phyloP scores from a whole-genome alignment of 495 filamentous ascomycete genomes.

The Jackrogersella multiformis region DNA sequence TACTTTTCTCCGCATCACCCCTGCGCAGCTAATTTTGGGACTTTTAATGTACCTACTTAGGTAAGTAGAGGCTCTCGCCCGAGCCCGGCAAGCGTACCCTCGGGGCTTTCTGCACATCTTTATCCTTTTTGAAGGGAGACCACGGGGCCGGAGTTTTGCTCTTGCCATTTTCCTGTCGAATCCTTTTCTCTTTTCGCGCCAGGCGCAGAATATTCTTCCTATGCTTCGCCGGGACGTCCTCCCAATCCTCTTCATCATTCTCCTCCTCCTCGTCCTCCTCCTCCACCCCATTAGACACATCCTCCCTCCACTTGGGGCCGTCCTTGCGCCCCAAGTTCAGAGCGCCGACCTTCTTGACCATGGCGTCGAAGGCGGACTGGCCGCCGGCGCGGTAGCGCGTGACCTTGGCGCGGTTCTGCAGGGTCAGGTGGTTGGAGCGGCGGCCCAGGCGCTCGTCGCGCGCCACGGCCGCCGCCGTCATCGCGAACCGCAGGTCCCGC shows the following conservation, averaged over 20 bases:
- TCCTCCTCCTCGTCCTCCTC: constrained; percentile 27
- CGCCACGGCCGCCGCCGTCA: constrained; percentile 84
- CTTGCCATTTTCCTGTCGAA: too few species aligned
- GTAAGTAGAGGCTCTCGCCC: too few species aligned
- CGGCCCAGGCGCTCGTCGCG: constrained; percentile 63
- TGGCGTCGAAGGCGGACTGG: constrained; percentile 69
- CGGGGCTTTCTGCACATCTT: too few species aligned
- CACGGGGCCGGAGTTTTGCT: too few species aligned
- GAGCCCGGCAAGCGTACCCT: too few species aligned
- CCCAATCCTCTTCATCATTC: constrained; percentile 19
- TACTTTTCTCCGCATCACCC: not conserved
- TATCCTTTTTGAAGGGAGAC: too few species aligned
- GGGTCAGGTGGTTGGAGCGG: constrained; percentile 72
- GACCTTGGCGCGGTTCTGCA: constrained; percentile 84
- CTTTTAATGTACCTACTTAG: too few species aligned
- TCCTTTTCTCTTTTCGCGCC: too few species aligned
- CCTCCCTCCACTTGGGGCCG: too few species aligned
- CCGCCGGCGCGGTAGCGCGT: constrained; percentile 78
- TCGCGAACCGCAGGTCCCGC: constrained; percentile 91
- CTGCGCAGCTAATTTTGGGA: not conserved
- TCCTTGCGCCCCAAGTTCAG: constrained; percentile 39
- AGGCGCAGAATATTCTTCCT: too few species aligned
- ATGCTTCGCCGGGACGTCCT: too few species aligned
- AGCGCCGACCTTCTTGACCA: constrained; percentile 70
- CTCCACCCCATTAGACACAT: too few species aligned